Conservation (phyloP, 768 basidiomycete genomes). For the Kwoniella sp. region DNA sequence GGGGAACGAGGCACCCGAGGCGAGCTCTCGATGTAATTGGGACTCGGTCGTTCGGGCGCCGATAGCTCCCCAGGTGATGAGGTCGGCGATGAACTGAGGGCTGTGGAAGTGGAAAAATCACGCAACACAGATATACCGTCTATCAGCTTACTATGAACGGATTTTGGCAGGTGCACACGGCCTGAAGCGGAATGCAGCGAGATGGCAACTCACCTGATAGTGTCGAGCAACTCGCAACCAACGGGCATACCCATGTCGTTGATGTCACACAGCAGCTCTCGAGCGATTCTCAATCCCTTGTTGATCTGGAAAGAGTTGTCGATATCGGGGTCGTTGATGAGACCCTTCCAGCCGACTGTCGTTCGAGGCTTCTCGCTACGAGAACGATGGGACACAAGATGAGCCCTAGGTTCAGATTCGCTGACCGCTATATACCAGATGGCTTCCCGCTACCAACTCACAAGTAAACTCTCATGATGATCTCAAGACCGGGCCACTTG, state of each 20-base stretch:
- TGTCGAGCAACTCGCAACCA: slow-evolving; percentile 88
- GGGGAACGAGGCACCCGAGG: slow-evolving; percentile 94
- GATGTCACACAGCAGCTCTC: slow-evolving; percentile 87
- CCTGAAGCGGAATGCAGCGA: not conserved
- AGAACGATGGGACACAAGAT: slow-evolving; percentile 1
- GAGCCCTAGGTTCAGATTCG: not conserved
- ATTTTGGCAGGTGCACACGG: not conserved
- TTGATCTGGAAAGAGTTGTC: slow-evolving; percentile 95
- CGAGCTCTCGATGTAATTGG: slow-evolving; percentile 94
- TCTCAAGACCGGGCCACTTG: slow-evolving; percentile 69
- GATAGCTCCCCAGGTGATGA: slow-evolving; percentile 94
- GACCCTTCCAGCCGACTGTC: slow-evolving; percentile 92
- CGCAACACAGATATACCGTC: not conserved
- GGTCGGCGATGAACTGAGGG: slow-evolving; percentile 93
- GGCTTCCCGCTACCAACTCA: slow-evolving; percentile 65
- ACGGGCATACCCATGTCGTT: slow-evolving; percentile 88
- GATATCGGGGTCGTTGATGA: slow-evolving; percentile 81
- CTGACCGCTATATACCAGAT: not conserved
- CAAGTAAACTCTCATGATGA: slow-evolving; percentile 98
- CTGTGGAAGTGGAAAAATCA: slow-evolving; percentile 22
- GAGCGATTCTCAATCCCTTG: slow-evolving; percentile 86
- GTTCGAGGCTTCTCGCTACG: slow-evolving; percentile 82
- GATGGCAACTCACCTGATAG: slow-evolving; percentile 54
- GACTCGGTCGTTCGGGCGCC: slow-evolving; percentile 97
- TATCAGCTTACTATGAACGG: not conserved